Evolutionary conservation across 169 alveolate genomes (phyloP), one percentile per base, ranked within the genome.

Genomic region (Plasmodium relictum): DNA sequence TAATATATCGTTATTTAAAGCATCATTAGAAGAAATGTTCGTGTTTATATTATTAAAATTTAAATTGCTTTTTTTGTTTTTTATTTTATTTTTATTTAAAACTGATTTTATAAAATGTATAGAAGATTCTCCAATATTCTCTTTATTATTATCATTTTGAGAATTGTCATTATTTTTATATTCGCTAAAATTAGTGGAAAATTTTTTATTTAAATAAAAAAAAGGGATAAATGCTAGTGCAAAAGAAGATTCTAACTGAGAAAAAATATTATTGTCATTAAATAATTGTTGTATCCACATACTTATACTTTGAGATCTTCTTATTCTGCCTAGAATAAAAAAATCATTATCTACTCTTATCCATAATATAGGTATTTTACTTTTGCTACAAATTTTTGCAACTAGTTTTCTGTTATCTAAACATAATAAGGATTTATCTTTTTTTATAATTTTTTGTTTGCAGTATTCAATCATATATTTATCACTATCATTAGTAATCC

Each of bases 281-380:
- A 89, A 69, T 65, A 95, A 83, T 93, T 95, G 98, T 88, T 95
- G 98, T 85, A 95, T 96, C 98, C 98, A 95, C 98, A 95, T 95
- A 42, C 95, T 71, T 76, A 95, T 61, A 88, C 94, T 78, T 93
- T 95, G 97, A 52, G 95, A 78, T 16, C 96, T 80, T 52, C 96
- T 85, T 37, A 88, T 93, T 92, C 98, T 69, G 2, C 94, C 97
- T 14, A 94, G 24, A 72, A 95, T 73, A 59, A 74, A 58, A 58
- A 93, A 95, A 22, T 72, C 74, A 44, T 95, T 93, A 92, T 95
- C 98, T 20, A 93, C 94, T 10, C 97, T 50, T 39, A 94, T 88
- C 98, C 98, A 95, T 72, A 95, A 93, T 20, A 95, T 54, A 0
- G 98, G 98, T 31, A 95, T 88, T 50, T 96, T 93, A 16, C 74